Conservation (phyloP, 192 early-diverging fungal species). For the Coemansia sp. region DNA sequence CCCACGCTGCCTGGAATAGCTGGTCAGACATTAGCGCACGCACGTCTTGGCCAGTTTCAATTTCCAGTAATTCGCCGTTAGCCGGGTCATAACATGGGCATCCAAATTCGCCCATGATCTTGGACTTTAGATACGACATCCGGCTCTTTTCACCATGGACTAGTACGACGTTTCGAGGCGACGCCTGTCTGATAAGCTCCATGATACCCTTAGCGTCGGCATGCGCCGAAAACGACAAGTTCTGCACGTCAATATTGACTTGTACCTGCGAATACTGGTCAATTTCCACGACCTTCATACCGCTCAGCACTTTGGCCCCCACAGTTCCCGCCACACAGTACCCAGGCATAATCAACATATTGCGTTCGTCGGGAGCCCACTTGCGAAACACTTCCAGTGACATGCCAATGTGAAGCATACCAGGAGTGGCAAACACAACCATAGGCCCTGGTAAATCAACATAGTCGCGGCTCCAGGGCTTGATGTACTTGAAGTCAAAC, state of each 20-base stretch:
- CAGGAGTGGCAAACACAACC: slow-evolving; percentile 96
- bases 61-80: slow-evolving; percentile 79
- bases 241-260: slow-evolving; percentile 92
- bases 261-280: slow-evolving; percentile 76
- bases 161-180: slow-evolving; percentile 87
- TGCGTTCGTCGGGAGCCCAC: slow-evolving; percentile 90
- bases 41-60: slow-evolving; percentile 71
- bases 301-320: slow-evolving; percentile 89
- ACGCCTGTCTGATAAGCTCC: slow-evolving; percentile 89
- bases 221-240: slow-evolving; percentile 96
- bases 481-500: slow-evolving; percentile 97
- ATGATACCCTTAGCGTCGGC: slow-evolving; percentile 98
- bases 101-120: slow-evolving; percentile 82
- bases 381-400: slow-evolving; percentile 95
- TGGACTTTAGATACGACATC: slow-evolving; percentile 83
- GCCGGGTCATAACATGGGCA: slow-evolving; percentile 87
- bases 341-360: slow-evolving; percentile 98
- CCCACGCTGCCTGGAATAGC: slow-evolving; percentile 51
- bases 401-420: slow-evolving; percentile 97
- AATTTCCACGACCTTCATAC: slow-evolving; percentile 83
- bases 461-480: slow-evolving; percentile 75
- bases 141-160: slow-evolving; percentile 94
- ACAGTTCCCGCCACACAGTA: slow-evolving; percentile 98
- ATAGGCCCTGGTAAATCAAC: slow-evolving; percentile 84
- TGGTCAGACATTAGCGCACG: slow-evolving; percentile 58